A percentile compares a stretch with the other conserved stretches of the same genome.
Evolutionary conservation across 305 asterid species (phyloP).

Genomic region (Caryopteris hybrid): DNA sequence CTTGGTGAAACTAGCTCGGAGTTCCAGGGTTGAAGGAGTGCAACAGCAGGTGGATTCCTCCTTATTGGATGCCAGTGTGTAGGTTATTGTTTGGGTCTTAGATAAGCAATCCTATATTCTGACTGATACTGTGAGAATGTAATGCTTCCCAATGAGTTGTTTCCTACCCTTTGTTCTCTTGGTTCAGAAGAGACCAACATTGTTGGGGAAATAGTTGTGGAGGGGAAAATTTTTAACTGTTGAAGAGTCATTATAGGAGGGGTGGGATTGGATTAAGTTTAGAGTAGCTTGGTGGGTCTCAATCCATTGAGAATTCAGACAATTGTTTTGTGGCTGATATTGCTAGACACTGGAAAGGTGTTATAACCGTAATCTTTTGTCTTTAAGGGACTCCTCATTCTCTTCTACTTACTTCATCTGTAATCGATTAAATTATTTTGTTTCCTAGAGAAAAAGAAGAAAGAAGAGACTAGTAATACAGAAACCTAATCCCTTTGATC

Average conservation of each 20-base stretch:
- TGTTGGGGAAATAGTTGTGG: not conserved
- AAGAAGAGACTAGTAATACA: not conserved
- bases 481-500: not conserved
- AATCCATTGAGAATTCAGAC: too few relatives aligned
- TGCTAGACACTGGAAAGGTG: too few relatives aligned
- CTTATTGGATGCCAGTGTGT: constrained; percentile 17
- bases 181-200: constrained; percentile 6
- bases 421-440: too few relatives aligned
- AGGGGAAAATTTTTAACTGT: not conserved
- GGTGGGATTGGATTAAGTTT: too few relatives aligned
- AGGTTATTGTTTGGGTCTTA: not conserved
- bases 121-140: not conserved
- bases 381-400: too few relatives aligned
- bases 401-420: too few relatives aligned
- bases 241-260: not conserved
- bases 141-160: not conserved
- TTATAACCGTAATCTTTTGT: too few relatives aligned
- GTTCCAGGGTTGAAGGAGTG: constrained; percentile 78
- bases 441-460: too few relatives aligned
- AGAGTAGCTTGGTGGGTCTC: too few relatives aligned
- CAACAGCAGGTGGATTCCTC: constrained; percentile 73
- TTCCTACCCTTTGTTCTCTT: not conserved
- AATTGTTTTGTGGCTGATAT: too few relatives aligned
- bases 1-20: constrained; percentile 68
- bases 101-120: constrained; percentile 4